phyloP scores from a whole-genome alignment of 306 rosid genomes.

The Vigna unguiculata region DNA sequence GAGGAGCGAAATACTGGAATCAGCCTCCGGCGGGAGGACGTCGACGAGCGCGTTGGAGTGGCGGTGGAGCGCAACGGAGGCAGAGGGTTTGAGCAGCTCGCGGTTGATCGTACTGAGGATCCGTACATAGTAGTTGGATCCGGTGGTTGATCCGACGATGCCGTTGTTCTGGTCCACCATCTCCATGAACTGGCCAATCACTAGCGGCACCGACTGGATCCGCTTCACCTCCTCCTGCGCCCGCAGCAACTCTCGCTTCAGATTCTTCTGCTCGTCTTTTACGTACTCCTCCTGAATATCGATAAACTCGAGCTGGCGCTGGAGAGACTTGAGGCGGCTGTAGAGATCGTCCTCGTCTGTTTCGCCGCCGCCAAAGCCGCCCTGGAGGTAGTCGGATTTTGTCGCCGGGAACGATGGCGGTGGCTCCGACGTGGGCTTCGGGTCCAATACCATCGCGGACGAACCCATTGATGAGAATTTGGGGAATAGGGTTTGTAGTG shows the following conservation, averaged over 20 bases:
- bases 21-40: conserved; percentile 98
- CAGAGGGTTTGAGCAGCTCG: conserved; percentile 92
- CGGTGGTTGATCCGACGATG: conserved; percentile 98
- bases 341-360: conserved; percentile 86
- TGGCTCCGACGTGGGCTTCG: conserved; percentile 70
- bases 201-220: conserved; percentile 97
- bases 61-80: conserved; percentile 94
- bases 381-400: conserved; percentile 62
- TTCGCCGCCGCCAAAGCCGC: conserved; percentile 32
- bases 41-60: conserved; percentile 98
- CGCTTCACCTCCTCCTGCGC: conserved; percentile 97
- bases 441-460: conserved; percentile 76
- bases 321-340: conserved; percentile 75
- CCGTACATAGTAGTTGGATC: conserved; percentile 93
- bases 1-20: conserved; percentile 92
- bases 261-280: conserved; percentile 92
- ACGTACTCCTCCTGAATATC: conserved; percentile 96
- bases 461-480: conserved; percentile 64
- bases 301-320: conserved; percentile 86
- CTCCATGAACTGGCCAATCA: conserved; percentile 98
- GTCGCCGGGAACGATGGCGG: conserved; percentile 66
- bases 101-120: conserved; percentile 94
- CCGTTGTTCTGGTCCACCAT: conserved; percentile 98
- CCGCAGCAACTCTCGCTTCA: conserved; percentile 94
- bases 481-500: conserved; percentile 39